Conservation (phyloP, 345 rosid species). For the Linum trigynum region DNA sequence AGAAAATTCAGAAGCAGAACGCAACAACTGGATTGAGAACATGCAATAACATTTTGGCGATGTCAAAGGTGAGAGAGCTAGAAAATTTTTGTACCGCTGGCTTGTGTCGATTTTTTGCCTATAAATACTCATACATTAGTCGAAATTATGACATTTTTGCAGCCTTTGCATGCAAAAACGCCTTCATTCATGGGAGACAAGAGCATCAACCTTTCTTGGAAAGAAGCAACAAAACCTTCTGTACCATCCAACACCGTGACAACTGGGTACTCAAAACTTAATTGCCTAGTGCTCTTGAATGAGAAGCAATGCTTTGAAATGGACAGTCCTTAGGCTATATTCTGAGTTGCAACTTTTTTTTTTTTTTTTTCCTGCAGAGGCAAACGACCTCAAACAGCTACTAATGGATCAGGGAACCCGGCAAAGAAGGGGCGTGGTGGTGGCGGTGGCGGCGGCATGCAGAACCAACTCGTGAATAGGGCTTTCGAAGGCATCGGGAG, state of each 20-base stretch:
- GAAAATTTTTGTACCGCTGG: not conserved
- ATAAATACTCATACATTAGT: not conserved
- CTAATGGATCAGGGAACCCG: conserved; percentile 42
- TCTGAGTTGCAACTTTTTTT: conserved; percentile 1
- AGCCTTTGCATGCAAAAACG: conserved; percentile 80
- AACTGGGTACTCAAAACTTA: conserved; percentile 41
- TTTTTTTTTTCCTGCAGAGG: conserved; percentile 36
- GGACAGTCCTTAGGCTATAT: not conserved
- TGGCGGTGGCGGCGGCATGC: conserved; percentile 32
- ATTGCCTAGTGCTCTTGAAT: not conserved
- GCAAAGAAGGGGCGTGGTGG: conserved; percentile 69
- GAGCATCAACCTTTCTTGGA: conserved; percentile 87
- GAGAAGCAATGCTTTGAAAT: not conserved
- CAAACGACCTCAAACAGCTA: conserved; percentile 59
- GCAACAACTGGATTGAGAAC: conserved; percentile 82
- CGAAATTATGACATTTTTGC: not conserved
- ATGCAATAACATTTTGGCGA: conserved; percentile 87
- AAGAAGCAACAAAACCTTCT: conserved; percentile 61
- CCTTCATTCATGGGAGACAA: conserved; percentile 89
- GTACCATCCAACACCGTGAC: conserved; percentile 32
- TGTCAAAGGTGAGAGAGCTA: conserved; percentile 70
- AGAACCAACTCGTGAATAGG: conserved; percentile 73
- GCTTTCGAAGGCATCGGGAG: conserved; percentile 86
- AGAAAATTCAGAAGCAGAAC: conserved; percentile 89
- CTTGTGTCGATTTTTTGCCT: not conserved